Evolutionary conservation across 2,329 filamentous ascomycete genomes (phyloP), one percentile per base, ranked within the genome.

Genomic region (Mycogone perniciosa): DNA sequence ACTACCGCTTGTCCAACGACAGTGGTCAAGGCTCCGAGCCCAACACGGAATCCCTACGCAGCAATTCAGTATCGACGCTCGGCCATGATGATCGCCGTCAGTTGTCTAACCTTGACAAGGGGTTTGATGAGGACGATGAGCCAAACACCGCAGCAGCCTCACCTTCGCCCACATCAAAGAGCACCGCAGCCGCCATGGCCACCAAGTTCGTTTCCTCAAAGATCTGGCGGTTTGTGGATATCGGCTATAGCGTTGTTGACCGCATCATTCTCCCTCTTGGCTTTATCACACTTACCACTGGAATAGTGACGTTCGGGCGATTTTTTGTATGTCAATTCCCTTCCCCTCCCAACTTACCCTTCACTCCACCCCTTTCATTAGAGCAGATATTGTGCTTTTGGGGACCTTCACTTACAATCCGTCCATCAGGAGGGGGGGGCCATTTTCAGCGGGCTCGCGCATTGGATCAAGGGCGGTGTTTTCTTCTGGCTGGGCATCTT

Each of bases 401-500:
- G 31, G 6, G 26, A 6, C 7, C 31, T 20, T n/a, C 10, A 26
- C 20, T 34, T 20, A 20, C 20, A 35, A 26, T 31, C 29, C 7
- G 20, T 45, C 4, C 13, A 35, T 37, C 57, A 90, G 86, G 84
- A 86, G 65, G 85, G 80, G 5, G 67, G 67, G 26, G 75, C 75
- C 3, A 73, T 96, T 51, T 95, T 92, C 73, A 91, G 84, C 59
- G 89, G 92, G 2, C 76, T 96, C 39, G 92, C 92, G 6, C 92
- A 97, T 64, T 96, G 89, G 73, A 84, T 96, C 67, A 97, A 97
- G 67, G 92, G 92, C 42, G 88, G 88, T 4, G 86, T 97, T 49
- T 97, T 97, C 74, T 89, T 96, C 71, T 93, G 89, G 84, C 88
- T 95, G 56, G 92, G 92, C 7, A 70, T 96, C 20, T 71, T 96